phyloP scores from a whole-genome alignment of 208 protist species.

The Leishmania gerbilli region DNA sequence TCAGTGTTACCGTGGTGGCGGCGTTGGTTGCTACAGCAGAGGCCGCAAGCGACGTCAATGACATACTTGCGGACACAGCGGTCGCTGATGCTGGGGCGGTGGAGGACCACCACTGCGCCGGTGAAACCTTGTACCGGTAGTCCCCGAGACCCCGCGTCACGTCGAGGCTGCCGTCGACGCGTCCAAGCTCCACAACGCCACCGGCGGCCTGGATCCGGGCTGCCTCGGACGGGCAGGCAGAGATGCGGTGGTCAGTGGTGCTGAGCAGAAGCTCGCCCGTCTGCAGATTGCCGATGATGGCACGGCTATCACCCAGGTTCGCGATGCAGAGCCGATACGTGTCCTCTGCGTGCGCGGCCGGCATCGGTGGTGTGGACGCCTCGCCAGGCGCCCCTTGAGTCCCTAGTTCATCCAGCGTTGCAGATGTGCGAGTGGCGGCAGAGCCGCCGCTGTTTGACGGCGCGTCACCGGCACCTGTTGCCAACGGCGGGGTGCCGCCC shows the following conservation, averaged over 20 bases:
- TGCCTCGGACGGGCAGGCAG: constrained; percentile 36
- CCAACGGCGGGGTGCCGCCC: background rate
- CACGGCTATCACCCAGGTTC: constrained; percentile 78
- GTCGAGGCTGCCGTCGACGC: constrained; percentile 62
- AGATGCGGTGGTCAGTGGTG: constrained; percentile 66
- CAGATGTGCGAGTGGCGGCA: background rate
- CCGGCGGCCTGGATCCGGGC: constrained; percentile 37
- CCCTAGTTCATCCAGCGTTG: background rate
- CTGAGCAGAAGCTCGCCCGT: constrained; percentile 41
- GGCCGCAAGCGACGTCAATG: background rate
- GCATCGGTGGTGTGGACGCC: background rate
- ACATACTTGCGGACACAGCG: background rate
- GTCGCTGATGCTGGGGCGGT: background rate
- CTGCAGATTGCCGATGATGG: constrained; percentile 48
- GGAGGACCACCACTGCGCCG: constrained; percentile 46
- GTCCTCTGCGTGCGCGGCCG: constrained; percentile 1
- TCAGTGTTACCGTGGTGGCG: background rate
- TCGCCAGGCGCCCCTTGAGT: background rate
- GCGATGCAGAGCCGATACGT: constrained; percentile 55
- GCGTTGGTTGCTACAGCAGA: background rate
- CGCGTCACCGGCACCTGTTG: background rate
- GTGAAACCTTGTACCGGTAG: constrained; percentile 50
- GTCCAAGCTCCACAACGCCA: constrained; percentile 52
- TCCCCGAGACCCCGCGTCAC: constrained; percentile 78
- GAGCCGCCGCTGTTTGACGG: background rate